Base-by-base conservation (phyloP, 2,329 filamentous ascomycete species). In the Fusarium equiseti region DNA sequence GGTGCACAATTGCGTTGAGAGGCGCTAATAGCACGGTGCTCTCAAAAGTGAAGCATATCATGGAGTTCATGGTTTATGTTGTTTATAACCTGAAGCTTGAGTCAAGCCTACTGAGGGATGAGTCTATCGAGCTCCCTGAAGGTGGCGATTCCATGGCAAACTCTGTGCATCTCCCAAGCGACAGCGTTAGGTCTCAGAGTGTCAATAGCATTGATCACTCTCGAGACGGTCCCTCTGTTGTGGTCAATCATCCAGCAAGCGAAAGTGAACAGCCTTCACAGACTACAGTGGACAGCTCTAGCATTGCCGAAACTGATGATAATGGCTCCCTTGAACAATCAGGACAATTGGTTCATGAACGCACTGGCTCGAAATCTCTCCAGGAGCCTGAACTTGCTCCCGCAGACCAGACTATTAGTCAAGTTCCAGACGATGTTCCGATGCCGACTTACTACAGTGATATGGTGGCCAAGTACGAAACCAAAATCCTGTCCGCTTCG, bases 41-140 rank as follows among this genome's bases (percentile, higher is more conserved):
- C 20, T 85, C 89, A 3, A 92, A 90, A 73, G 90, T 99, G 79
- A 99, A 99, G 81, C 89, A 90, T 55, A 96, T 99, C 72, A 96
- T 95, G 13, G 96, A 99, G 78, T 98, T 99, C 77, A 98, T 99
- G 95, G 92, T 97, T 40, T 99, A 98, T 74, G 97, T 99, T 22
- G 95, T 98, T 15, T 99, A 99, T 81, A 99, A 98, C 75, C 85
- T 99, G 56, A 97, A 97, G 77, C 86, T 99, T 16, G 96, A 99
- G 81, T 97, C 96, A 3, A 97, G 93, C 73, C 84, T 99, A 48
- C 93, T 99, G 87, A 89, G 93, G 55, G 96, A 99, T 78, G 95
- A 97, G 75, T 97, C 94, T 73, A 92, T 97, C 18, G 89, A 95
- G 67, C 91, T 97, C 24, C 94, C 94, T 2, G 86, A 88, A 29